Evolutionary conservation across 2,329 filamentous ascomycete genomes (phyloP), one percentile per base, ranked within the genome.

Genomic region (Chrysoporthe cubensis): DNA sequence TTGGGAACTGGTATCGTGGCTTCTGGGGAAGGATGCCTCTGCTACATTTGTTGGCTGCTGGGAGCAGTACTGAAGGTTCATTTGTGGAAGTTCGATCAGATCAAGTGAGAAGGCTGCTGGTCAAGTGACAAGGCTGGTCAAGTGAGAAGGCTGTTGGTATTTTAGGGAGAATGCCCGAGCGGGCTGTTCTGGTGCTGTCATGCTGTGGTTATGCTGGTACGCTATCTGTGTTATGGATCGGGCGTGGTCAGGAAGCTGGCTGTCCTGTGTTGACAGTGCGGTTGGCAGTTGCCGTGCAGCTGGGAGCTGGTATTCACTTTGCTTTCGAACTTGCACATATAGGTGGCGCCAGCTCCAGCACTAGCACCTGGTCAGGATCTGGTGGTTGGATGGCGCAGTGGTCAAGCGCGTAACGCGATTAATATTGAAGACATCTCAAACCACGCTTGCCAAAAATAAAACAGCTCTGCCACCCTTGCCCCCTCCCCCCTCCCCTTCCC

Each of bases 351-450:
- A 59, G 34, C 42, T 59, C 34, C n/a, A 13, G 16, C n/a, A 26
- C 32, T 18, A 57, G 37, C 34, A 59, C n/a, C 18, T 59, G 56
- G 56, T 59, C 34, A 59, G 56, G 56, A 59, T 43, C 34, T 40
- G 34, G 56, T 37, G 56, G 56, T 59, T 42, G 56, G 56, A 14
- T 59, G 56, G 56, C 26, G 56, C 37, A 59, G 56, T 59, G 56
- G 56, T 59, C 48, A 52, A 52, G 48, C 56, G 40, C 37, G 18
- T 26, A 13, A 37, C 56, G 37, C 26, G 14, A 21, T 42, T 59
- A 59, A 59, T 42, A 59, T 42, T 59, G 34, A 42, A 43, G n/a
- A 52, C 48, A 52, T 52, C 48, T 52, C 48, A 52, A 52, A 59
- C 56, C 56, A 59, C 56, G 56, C 56, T 59, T 42, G 14, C 56